These are phyloP conservation scores for Puccinia brachypodii DNA, from an alignment of 1,284 basidiomycete genomes.

Conservation along the genomic window DNA sequence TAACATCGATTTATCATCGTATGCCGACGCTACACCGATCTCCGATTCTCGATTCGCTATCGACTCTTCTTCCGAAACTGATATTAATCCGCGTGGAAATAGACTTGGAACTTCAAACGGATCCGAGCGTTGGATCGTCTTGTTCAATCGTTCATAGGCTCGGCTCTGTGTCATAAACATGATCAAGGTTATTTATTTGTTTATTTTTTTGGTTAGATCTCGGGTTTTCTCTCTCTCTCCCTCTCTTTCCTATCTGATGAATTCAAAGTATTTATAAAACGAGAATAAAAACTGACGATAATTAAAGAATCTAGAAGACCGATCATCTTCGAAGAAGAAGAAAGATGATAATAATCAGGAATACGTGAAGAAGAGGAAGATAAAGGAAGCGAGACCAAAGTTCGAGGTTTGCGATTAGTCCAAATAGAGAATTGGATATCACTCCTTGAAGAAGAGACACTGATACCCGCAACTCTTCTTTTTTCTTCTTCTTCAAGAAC, in stretches of 20 bases:
- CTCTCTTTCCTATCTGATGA: too few relatives aligned
- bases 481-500: too few relatives aligned
- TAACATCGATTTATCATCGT: constrained; percentile 31
- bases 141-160: constrained; percentile 20
- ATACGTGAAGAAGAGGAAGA: background rate
- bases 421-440: constrained; percentile 39
- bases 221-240: too few relatives aligned
- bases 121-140: constrained; percentile 12
- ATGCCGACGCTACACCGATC: constrained; percentile 25
- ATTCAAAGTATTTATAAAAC: too few relatives aligned
- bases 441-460: background rate
- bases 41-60: constrained; percentile 15
- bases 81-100: background rate
- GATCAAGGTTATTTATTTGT: too few relatives aligned
- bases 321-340: background rate
- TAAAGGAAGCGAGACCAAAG: background rate
- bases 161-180: background rate
- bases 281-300: constrained; percentile 32
- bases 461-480: background rate
- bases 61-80: too few relatives aligned
- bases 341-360: background rate
- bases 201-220: too few relatives aligned
- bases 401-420: constrained; percentile 9
- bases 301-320: constrained; percentile 1
- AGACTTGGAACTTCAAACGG: constrained; percentile 13